Evolutionary conservation across 495 filamentous ascomycete genomes (phyloP).

Genomic region (Aspergillus hancockii): DNA sequence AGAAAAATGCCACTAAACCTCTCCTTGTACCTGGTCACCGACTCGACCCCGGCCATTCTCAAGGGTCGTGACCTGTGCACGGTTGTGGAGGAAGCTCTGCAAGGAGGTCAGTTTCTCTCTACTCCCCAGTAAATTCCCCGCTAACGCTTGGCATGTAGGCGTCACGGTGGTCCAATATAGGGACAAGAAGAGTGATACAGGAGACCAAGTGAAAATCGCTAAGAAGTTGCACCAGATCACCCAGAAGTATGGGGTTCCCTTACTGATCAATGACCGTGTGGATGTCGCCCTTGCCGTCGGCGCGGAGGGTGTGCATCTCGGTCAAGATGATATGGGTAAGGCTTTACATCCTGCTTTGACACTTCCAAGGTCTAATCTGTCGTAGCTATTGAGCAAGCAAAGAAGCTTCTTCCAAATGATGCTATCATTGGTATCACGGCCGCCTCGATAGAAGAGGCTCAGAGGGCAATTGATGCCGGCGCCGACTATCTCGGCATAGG

Average conservation of each 20-base stretch:
- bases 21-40: constrained; percentile 87
- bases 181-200: constrained; percentile 83
- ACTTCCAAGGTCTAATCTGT: constrained; percentile 8
- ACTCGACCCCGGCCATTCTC: constrained; percentile 80
- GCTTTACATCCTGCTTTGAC: constrained; percentile 19
- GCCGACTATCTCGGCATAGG: constrained; percentile 90
- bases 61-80: constrained; percentile 65
- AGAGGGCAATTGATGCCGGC: constrained; percentile 64
- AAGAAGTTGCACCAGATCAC: constrained; percentile 70
- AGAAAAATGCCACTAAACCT: constrained; percentile 50
- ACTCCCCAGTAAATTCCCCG: constrained; percentile 9
- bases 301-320: constrained; percentile 90
- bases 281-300: constrained; percentile 85
- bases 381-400: constrained; percentile 64
- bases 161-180: constrained; percentile 88
- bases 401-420: constrained; percentile 68
- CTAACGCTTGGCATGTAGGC: constrained; percentile 42
- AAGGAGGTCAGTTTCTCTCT: constrained; percentile 56
- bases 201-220: constrained; percentile 68
- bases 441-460: constrained; percentile 65
- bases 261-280: constrained; percentile 94
- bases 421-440: constrained; percentile 74
- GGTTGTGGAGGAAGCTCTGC: constrained; percentile 74
- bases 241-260: constrained; percentile 64
- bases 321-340: constrained; percentile 88